Conservation (phyloP, 352 stramenopile species). For the Globisporangium lucens region DNA sequence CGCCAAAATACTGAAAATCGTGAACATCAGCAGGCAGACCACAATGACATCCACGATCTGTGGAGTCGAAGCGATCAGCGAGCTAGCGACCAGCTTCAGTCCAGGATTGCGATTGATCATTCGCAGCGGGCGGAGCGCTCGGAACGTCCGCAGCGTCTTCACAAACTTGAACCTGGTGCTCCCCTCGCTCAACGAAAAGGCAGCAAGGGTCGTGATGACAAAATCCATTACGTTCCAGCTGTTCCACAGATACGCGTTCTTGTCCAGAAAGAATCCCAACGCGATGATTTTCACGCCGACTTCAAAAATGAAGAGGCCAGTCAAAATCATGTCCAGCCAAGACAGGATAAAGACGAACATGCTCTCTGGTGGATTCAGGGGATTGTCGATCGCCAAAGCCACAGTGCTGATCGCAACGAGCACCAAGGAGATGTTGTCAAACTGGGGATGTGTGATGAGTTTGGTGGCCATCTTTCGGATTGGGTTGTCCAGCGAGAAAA, state of each 20-base stretch:
- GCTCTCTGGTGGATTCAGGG: slow-evolving; percentile 43
- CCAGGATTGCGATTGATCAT: slow-evolving; percentile 82
- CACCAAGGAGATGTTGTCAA: slow-evolving; percentile 74
- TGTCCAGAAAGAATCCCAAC: slow-evolving; percentile 63
- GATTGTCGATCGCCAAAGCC: slow-evolving; percentile 74
- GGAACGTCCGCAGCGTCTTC: slow-evolving; percentile 69
- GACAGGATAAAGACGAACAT: slow-evolving; percentile 50
- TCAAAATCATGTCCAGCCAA: slow-evolving; percentile 63
- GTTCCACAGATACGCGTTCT: slow-evolving; percentile 72
- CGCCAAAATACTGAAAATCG: slow-evolving; percentile 87
- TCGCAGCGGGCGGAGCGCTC: slow-evolving; percentile 75
- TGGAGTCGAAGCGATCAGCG: slow-evolving; percentile 75
- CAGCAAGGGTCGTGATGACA: slow-evolving; percentile 69
- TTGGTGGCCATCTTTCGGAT: slow-evolving; percentile 43
- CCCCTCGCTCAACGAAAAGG: slow-evolving; percentile 77
- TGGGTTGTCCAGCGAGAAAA: slow-evolving; percentile 46
- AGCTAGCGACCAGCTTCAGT: slow-evolving; percentile 70
- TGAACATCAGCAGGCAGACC: slow-evolving; percentile 76
- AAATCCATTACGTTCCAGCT: slow-evolving; percentile 92
- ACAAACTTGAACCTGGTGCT: slow-evolving; percentile 59
- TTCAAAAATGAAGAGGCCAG: slow-evolving; percentile 85
- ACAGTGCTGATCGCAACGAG: slow-evolving; percentile 75
- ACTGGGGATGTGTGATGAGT: slow-evolving; percentile 58
- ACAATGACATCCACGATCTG: slow-evolving; percentile 85
- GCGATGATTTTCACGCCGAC: slow-evolving; percentile 85